These are phyloP conservation scores for Rhodomyrtus psidioides DNA, from an alignment of 441 rosid species.

Conservation along the genomic window DNA sequence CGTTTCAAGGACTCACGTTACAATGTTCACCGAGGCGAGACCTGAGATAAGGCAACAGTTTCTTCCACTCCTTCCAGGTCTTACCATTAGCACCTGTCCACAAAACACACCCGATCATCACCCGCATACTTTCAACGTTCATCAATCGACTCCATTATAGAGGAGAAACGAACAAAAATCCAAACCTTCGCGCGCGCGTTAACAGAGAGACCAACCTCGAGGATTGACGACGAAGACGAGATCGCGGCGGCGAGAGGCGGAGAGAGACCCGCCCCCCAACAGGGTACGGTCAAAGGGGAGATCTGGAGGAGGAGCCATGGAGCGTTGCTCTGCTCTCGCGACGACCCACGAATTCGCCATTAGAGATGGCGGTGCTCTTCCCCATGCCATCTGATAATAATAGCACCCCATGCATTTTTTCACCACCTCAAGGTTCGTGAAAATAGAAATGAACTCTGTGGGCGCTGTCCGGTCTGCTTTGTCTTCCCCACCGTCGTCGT, in stretches of 20 bases:
- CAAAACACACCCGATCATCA: background rate
- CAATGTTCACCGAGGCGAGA: constrained; percentile 66
- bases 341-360: constrained; percentile 25
- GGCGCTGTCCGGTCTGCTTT: background rate
- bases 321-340: constrained; percentile 21
- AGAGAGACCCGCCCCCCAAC: constrained; percentile 21
- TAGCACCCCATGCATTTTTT: constrained; percentile 8
- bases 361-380: constrained; percentile 9
- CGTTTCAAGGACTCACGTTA: constrained; percentile 42
- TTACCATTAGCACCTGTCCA: constrained; percentile 84
- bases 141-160: background rate
- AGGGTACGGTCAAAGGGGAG: constrained; percentile 31
- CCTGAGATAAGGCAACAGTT: constrained; percentile 74
- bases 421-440: background rate
- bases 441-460: background rate
- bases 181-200: background rate
- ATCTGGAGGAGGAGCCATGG: constrained; percentile 31
- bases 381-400: constrained; percentile 23
- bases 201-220: constrained; percentile 36
- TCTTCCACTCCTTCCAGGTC: constrained; percentile 91
- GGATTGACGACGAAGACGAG: constrained; percentile 95
- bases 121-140: background rate
- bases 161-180: background rate
- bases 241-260: constrained; percentile 65
- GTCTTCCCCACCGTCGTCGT: background rate